Evolutionary conservation across 495 filamentous ascomycete genomes (phyloP), one percentile per base, ranked within the genome.

Genomic region (Daldinia bambusicola): DNA sequence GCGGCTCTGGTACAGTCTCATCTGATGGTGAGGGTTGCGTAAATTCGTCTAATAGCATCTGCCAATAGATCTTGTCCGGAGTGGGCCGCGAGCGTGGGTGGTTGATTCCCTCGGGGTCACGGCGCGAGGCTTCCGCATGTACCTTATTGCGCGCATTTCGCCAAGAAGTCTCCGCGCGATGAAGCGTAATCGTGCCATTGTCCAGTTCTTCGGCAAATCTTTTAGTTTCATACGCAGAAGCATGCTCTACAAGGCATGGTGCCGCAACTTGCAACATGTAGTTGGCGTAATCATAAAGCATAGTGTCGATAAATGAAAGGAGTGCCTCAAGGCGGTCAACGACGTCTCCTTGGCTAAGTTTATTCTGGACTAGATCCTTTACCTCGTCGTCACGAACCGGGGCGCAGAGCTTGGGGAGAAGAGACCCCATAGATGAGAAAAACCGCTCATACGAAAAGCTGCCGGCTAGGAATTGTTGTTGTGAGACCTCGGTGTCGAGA

Each of bases 281-380:
- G 77, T 99, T 99, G 7, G 94, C 92, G 74, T 98, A 94, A 76
- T 99, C 95, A 60, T 98, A 87, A n/a, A 93, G 91, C 71, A 99
- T 88, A 56, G 94, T 85, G 74, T 99, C 93, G 58, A 98, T 93
- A 40, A 96, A 90, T 59, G 90, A 88, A 75, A 97, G 91, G 31
- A 98, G 82, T 34, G 91, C 89, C 61, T 93, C 90, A 4, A 98
- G 83, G 53, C 94, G 91, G 70, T 92, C 89, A 18, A 97, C 94
- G 51, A 94, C 89, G 78, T 93, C 91, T 0, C 91, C 91, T n/a
- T 85, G 76, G 37, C 80, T 79, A 4, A 90, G 88, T 22, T 82
- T 90, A 72, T 93, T 89, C 20, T 93, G 89, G 2, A 90, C 82
- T 20, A 98, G 86, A 1, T 84, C 88, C 74, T 93, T 92, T 50